Evolutionary conservation across 345 rosid species (phyloP), one percentile per base, ranked within the genome.

Genomic region (Gossypium bickii): DNA sequence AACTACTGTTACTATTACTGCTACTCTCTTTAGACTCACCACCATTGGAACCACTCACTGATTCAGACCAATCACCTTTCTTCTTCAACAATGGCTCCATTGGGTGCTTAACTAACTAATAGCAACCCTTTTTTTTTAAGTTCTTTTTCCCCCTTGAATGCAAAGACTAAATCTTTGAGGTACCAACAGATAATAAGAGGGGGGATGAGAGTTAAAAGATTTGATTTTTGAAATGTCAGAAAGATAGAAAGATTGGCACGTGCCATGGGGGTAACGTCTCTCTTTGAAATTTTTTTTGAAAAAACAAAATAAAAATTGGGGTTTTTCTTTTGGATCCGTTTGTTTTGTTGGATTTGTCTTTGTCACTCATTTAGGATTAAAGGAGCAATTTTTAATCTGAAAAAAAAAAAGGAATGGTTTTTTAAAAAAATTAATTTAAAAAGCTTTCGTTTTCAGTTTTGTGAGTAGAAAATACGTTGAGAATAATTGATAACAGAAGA

Each of bases 71-170:
- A 29, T 70, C 82, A 74, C 79, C 77, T 76, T 68, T 82, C 80
- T 74, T 83, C 87, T 86, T 88, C 81, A 59, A 87, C 44, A 77
- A 76, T 78, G 74, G 84, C 74, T 89, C 91, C 97, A 94, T 94
- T 10, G 57, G 57, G 2, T 24, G 9, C 45, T n/a, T 27, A 51
- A 59, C 60, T 59, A 56, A 43, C 52, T 12, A 53, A 41, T 34
- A 34, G 41, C 63, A 2, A 58, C 67, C 67, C 67, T 43, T 66
- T 66, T 18, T 24, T 13, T 53, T 69, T 11, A 38, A 34, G 41
- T 5, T 34, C 1, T 5, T 4, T 5, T 5, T 0, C 41, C 7
- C 41, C 41, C 41, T 34, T 10, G 7, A 43, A 12, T 20, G 12
- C 43, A 70, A 74, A 20, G 34, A 20, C 3, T 45, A 12, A 75